Conservation (phyloP, 108 stramenopile species). For the Cafeteria roenbergensis region DNA sequence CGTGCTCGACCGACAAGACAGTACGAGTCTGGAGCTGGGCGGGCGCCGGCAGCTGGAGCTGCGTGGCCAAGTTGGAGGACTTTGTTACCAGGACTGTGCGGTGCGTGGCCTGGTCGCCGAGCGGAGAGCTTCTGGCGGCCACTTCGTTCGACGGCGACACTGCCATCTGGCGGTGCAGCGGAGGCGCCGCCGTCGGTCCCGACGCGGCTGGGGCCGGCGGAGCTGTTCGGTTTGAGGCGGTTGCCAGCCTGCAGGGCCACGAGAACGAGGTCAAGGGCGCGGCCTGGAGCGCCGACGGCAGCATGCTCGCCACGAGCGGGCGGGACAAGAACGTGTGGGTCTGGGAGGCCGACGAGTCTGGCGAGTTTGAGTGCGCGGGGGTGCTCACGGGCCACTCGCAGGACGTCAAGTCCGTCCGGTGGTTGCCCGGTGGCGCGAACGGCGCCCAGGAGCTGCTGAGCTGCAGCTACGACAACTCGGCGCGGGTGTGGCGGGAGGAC, state of each 20-base stretch:
- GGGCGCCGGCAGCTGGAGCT: constrained; percentile 14
- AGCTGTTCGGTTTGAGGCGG: constrained; percentile 62
- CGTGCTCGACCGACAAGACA: constrained; percentile 38
- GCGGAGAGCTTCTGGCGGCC: constrained; percentile 52
- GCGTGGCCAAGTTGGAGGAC: constrained; percentile 35
- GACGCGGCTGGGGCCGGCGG: constrained; percentile 7
- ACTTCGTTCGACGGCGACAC: constrained; percentile 79
- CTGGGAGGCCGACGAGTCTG: constrained; percentile 61
- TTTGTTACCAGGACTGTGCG: constrained; percentile 44
- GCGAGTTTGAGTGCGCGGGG: constrained; percentile 24
- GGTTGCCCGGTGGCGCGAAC: constrained; percentile 63
- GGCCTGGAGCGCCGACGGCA: constrained; percentile 71
- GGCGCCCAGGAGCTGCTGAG: constrained; percentile 65
- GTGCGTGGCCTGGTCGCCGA: constrained; percentile 43
- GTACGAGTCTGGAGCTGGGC: constrained; percentile 18
- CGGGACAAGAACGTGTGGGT: constrained; percentile 96
- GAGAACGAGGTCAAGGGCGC: constrained; percentile 85
- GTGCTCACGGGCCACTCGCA: constrained; percentile 84
- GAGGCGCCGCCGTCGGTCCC: constrained; percentile 2
- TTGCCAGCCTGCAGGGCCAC: constrained; percentile 70
- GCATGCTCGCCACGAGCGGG: constrained; percentile 75
- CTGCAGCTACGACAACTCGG: constrained; percentile 78
- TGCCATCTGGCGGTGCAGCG: constrained; percentile 57
- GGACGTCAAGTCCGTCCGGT: constrained; percentile 79
- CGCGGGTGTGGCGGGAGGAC: constrained; percentile 77